Base-by-base conservation (phyloP, 2,329 filamentous ascomycete species). In the Fusarium nematophilum region DNA sequence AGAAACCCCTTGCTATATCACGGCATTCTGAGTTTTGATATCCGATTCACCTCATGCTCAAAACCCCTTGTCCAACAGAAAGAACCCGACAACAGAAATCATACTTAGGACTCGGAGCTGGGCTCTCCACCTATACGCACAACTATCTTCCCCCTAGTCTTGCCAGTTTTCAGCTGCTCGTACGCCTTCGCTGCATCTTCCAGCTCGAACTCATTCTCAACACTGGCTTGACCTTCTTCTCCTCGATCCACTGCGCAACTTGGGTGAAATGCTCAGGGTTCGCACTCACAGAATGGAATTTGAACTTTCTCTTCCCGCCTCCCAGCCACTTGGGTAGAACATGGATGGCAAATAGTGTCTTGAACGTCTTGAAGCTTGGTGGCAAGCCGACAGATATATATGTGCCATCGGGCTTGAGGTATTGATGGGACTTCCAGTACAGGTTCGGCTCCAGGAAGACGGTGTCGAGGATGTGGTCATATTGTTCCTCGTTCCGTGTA, bases 351-450 rank as follows among this genome's bases (percentile, higher is more conserved):
- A 60, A 2, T 0, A 66, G 13, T 1, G 57, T 37, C 4, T 49
- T 66, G 26, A 55, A 43, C 0, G 52, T 64, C 5, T 47, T 34
- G 6, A 53, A 49, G 1, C 17, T 29, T 0, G 37, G 33, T 1
- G 60, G 64, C 0, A 66, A 17, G 0, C 64, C 64, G 1, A 66
- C 51, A 2, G 50, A 61, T 1, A 66, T 25, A 3, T 64, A 66
- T 0, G 7, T 48, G 1, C 63, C 54, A 1, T 57, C 9, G 0
- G 52, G 49, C 0, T 45, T 53, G 10, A 66, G 46, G 4, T 62
- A 66, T 1, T 54, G 18, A 2, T 66, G 53, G 0, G 37, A 62
- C 11, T 62, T 49, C 64, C 58, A 66, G 6, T 66, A 66, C 1
- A 66, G 30, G 4, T 51, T 21, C 0, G 60, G 34, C 0, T 57